Conservation (phyloP, 2,329 filamentous ascomycete genomes). For the Cladosporium sp. region DNA sequence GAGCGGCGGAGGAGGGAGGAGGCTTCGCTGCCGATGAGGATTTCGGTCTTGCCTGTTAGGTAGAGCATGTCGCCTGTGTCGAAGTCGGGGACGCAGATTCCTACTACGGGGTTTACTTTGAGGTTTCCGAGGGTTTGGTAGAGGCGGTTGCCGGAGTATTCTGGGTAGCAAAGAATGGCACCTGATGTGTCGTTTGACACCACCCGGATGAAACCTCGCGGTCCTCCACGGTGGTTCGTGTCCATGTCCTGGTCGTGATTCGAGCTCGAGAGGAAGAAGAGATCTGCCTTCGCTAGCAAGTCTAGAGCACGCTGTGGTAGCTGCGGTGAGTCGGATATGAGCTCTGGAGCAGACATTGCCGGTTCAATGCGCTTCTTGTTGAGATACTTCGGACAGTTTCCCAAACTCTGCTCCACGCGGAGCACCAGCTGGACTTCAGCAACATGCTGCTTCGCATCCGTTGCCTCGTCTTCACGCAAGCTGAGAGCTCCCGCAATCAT, state of each 20-base stretch:
- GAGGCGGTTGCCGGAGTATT: conserved; percentile 77
- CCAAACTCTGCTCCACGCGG: conserved; percentile 64
- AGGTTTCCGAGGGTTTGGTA: conserved; percentile 84
- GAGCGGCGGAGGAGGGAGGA: conserved; percentile 59
- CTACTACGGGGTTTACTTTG: conserved; percentile 59
- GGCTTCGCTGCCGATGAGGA: conserved; percentile 62
- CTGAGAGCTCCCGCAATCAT: conserved; percentile 60
- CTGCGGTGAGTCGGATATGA: conserved; percentile 44
- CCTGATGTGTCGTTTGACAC: conserved; percentile 47
- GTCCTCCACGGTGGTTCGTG: conserved; percentile 74
- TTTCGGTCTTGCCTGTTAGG: conserved; percentile 62
- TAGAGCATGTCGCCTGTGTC: conserved; percentile 69
- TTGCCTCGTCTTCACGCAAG: conserved; percentile 30
- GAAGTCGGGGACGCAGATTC: conserved; percentile 70
- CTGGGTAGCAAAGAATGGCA: conserved; percentile 65
- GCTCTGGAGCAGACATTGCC: conserved; percentile 49
- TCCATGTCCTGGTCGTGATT: conserved; percentile 66
- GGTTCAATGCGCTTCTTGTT: conserved; percentile 64
- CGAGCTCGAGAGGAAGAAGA: conserved; percentile 72
- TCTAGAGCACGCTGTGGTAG: conserved; percentile 53
- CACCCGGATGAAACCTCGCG: conserved; percentile 67
- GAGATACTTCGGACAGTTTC: conserved; percentile 84
- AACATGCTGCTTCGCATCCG: conserved; percentile 25
- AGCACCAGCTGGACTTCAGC: conserved; percentile 56
- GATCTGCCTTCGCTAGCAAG: conserved; percentile 60